Percentiles rank a stretch among this genome's conserved stretches.
Evolutionary conservation across 306 rosid genomes (phyloP).

Genomic region (Malus sylvestris): DNA sequence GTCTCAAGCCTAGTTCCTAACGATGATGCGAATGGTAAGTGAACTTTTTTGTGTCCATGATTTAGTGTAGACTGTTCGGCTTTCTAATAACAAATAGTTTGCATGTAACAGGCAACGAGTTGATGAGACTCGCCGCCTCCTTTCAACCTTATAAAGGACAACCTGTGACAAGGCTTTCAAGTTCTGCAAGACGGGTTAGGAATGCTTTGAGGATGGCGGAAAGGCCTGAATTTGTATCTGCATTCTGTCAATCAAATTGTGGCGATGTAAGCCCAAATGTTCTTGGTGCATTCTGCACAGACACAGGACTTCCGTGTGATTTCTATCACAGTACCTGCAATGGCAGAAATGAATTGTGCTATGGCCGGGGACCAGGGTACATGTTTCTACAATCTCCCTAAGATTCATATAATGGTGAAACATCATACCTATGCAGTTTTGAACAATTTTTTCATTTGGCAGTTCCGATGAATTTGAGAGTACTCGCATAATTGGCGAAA

Average conservation of each 20-base stretch:
- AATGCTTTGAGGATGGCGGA: not conserved
- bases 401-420: not conserved
- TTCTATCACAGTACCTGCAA: constrained; percentile 21
- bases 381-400: not conserved
- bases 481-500: constrained; percentile 17
- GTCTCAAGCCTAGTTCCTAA: constrained; percentile 40
- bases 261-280: constrained; percentile 24
- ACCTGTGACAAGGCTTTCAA: constrained; percentile 5
- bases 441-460: not conserved
- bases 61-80: not conserved
- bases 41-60: not conserved
- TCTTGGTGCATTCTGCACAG: constrained; percentile 20
- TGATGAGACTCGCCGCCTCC: constrained; percentile 13
- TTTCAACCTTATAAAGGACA: constrained; percentile 15
- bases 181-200: constrained; percentile 5
- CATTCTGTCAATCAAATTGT: constrained; percentile 24
- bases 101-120: constrained; percentile 4
- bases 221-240: constrained; percentile 17
- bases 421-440: not conserved
- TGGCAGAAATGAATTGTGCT: constrained; percentile 19
- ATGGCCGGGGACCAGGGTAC: constrained; percentile 24
- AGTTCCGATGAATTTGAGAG: constrained; percentile 26
- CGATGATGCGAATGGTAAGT: constrained; percentile 35
- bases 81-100: not conserved
- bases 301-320: constrained; percentile 21